Evolutionary conservation across 1,284 basidiomycete genomes (phyloP).

Genomic region (Ceratobasidium theobromae): DNA sequence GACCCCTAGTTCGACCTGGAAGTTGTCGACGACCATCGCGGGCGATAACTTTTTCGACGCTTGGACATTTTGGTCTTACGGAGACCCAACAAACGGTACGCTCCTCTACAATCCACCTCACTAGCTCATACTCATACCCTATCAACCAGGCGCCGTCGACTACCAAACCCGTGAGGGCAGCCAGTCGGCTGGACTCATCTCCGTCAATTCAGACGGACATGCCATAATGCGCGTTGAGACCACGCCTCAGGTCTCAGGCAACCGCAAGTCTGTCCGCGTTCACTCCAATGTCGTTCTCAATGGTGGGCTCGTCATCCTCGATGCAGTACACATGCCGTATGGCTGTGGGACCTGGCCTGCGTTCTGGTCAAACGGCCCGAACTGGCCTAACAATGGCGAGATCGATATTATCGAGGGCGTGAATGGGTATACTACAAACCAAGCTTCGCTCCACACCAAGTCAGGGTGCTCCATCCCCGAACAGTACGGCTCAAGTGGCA

Average conservation of each 20-base stretch:
- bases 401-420: slow-evolving; percentile 35
- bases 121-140: not conserved
- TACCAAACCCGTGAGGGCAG: slow-evolving; percentile 14
- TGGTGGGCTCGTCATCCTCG: slow-evolving; percentile 59
- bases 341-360: slow-evolving; percentile 80
- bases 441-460: slow-evolving; percentile 29
- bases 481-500: slow-evolving; percentile 58
- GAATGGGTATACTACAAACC: slow-evolving; percentile 14
- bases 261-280: slow-evolving; percentile 32
- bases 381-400: slow-evolving; percentile 32
- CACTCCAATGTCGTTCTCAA: slow-evolving; percentile 28
- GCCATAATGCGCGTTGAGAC: slow-evolving; percentile 35
- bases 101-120: not conserved
- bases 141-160: slow-evolving; percentile 12
- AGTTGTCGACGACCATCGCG: slow-evolving; percentile 1
- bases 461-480: slow-evolving; percentile 45
- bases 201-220: slow-evolving; percentile 27
- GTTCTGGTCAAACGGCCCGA: slow-evolving; percentile 36
- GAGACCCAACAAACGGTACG: slow-evolving; percentile 33
- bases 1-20: slow-evolving; percentile 22
- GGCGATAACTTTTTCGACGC: slow-evolving; percentile 32
- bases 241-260: slow-evolving; percentile 28
- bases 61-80: slow-evolving; percentile 32
- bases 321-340: slow-evolving; percentile 86
- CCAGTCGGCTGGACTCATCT: slow-evolving; percentile 27